Base-by-base conservation (phyloP, 2,329 filamentous ascomycete genomes). In the Aspergillus hiratsukae region DNA sequence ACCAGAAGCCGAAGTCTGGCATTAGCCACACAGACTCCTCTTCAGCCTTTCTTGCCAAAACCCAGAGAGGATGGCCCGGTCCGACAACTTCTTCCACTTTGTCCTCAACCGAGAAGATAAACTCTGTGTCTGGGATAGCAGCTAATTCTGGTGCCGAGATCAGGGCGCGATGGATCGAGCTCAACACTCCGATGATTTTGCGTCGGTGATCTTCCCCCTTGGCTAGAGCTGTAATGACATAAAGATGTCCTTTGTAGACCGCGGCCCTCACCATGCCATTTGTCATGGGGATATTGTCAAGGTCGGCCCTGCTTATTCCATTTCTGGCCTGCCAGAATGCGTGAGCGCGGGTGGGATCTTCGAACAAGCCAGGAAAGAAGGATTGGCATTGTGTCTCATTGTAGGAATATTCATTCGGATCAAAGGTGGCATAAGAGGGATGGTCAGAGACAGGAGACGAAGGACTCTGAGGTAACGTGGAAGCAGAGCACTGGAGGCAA, bases 1-100 rank as follows among this genome's bases (percentile, higher is more conserved):
- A 69, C 75, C 76, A 80, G 61, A 75, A 78, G 48, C 76, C 77
- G 62, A 80, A 80, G 61, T 80, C 78, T 0, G 78, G 77, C 52
- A 80, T 78, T 14, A 80, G 65, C 77, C 77, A 80, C 48, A 71
- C 66, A 19, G 72, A 61, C 14, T 70, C 65, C 49, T 76, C 72
- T 11, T 70, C 67, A 1, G 65, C 56, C 49, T 57, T 69, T 37
- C 64, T 63, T 1, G 71, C 64, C 52, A 73, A 73, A 11, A 69
- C 71, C 77, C 77, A 76, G 2, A 78, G 28, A 51, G 74, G 61
- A 50, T 66, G 64, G 3, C 61, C 58, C 1, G 58, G 54, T n/a
- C 68, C 63, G n/a, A 64, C 57, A 17, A 68, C 63, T 55, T 77
- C 74, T 29, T 78, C 72, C 4, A 75, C 62, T 35, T 68, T 69